Base-by-base conservation (phyloP, 202 grass and related monocot genomes). In the Carex sylvatica region DNA sequence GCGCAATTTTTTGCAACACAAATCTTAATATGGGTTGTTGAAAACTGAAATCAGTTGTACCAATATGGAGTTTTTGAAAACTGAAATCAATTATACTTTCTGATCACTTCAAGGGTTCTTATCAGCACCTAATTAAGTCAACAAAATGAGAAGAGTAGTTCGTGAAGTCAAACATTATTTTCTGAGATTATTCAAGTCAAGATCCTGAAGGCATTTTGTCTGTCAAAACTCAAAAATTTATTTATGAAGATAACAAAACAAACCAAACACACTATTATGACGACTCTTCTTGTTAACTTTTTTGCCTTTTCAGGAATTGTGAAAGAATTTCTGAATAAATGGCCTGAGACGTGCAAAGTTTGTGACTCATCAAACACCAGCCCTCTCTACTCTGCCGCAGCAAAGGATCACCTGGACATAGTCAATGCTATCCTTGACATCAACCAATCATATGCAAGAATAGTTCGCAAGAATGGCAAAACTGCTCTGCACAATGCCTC, bases 381-480 rank as follows among this genome's bases (percentile, higher is more conserved):
- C 16, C 85, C 97, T 20, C 93, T 99, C 22, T 99, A 99, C 83
- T 99, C 97, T 0, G 97, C 97, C 53, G 97, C 97, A 22, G 88
- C 95, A 10, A 93, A 88, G 85, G 89, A 99, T 31, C 93, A 99
- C 80, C 60, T 99, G 83, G 91, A 99, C 35, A 91, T 99, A 24
- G 93, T 99, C 54, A 93, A 93, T 84, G 86, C 87, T 35, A 99
- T 99, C 86, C 61, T 99, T 38, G 89, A 93, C 70, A 62, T 66
- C 10, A 88, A 96, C 78, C 81, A 88, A 53, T 92, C 70, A 56
- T 83, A 87, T 55, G 49, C 87, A 56, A 92, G 89, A 83, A 92
- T 96, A 85, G 97, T 99, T 47, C 83, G 97, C 23, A 99, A 87
- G 85, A 99, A 99, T 49, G 88, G 97, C 12, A 99, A 99, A 89